Percentiles rank a stretch among this genome's conserved stretches.
These are phyloP conservation scores for Arthrobotrys pseudoclavata DNA, from an alignment of 2,329 filamentous ascomycete species.

Conservation along the genomic window DNA sequence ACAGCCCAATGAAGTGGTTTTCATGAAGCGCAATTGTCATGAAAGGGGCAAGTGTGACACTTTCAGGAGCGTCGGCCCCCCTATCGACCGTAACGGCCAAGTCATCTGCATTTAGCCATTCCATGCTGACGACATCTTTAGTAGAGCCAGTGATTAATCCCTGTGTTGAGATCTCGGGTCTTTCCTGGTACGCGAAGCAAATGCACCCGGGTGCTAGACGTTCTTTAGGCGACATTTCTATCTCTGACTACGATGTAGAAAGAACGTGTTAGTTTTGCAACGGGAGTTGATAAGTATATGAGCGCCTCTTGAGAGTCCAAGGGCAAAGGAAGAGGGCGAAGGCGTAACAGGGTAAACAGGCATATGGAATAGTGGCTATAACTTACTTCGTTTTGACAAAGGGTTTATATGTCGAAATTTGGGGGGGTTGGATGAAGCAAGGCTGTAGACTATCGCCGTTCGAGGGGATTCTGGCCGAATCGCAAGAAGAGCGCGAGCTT, in stretches of 20 bases:
- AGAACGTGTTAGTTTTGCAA: background rate
- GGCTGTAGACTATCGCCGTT: background rate
- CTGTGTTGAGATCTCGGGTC: conserved; percentile 42
- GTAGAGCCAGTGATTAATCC: conserved; percentile 40
- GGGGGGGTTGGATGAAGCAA: background rate
- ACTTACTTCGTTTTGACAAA: background rate
- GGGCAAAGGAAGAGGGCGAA: background rate
- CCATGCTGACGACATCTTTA: conserved; percentile 53
- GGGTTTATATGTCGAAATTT: background rate
- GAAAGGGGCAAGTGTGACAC: conserved; percentile 44
- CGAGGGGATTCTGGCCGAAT: conserved; percentile 2
- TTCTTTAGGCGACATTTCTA: conserved; percentile 48
- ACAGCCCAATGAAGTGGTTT: conserved; percentile 49
- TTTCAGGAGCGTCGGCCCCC: conserved; percentile 11
- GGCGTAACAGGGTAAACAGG: background rate
- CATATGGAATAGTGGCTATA: background rate
- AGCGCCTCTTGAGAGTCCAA: background rate
- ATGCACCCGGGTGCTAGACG: conserved; percentile 37
- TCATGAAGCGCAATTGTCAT: conserved; percentile 49
- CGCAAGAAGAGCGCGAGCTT: background rate
- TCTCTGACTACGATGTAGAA: background rate
- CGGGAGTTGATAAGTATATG: background rate
- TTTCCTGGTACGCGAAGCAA: conserved; percentile 43
- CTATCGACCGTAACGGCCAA: conserved; percentile 26
- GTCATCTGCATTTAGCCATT: conserved; percentile 55